Percentiles rank a stretch among this genome's conserved stretches.
These are phyloP conservation scores for Thermothielavioides terrestris DNA, from an alignment of 495 filamentous ascomycete species.

Conservation along the genomic window DNA sequence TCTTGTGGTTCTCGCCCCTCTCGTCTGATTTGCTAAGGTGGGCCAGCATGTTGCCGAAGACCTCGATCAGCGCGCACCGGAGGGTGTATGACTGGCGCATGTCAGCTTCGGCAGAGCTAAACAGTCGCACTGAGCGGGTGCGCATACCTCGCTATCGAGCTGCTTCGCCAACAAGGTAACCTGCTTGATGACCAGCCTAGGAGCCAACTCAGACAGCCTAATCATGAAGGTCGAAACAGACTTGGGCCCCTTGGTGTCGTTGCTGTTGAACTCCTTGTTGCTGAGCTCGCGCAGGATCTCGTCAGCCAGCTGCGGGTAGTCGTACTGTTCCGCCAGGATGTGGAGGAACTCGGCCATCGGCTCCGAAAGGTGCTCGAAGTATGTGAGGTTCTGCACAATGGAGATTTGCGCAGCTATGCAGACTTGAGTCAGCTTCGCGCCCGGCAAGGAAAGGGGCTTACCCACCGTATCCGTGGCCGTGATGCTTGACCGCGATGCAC, in stretches of 20 bases:
- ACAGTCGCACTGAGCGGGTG: no score
- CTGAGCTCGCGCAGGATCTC: constrained; percentile 89
- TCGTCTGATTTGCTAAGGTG: constrained; percentile 89
- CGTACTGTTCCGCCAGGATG: constrained; percentile 93
- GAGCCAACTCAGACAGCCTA: constrained; percentile 91
- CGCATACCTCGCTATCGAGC: constrained; percentile 66
- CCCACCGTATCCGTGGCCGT: constrained; percentile 92
- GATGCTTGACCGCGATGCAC: constrained; percentile 95
- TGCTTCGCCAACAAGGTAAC: constrained; percentile 91
- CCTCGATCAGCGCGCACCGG: constrained; percentile 87
- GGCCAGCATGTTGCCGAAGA: constrained; percentile 93
- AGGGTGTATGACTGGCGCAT: constrained; percentile 69
- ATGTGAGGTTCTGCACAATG: constrained; percentile 92
- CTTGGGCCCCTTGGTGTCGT: constrained; percentile 90
- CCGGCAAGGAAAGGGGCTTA: no score
- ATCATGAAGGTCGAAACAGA: constrained; percentile 95
- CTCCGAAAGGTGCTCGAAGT: constrained; percentile 96
- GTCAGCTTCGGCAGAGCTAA: neutral
- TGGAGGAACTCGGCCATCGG: constrained; percentile 98
- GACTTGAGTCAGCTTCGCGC: neutral
- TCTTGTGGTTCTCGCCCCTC: constrained; percentile 79
- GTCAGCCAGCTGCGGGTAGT: constrained; percentile 91
- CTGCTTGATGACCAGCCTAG: constrained; percentile 89
- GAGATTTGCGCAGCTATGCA: constrained; percentile 86
- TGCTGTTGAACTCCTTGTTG: constrained; percentile 96